Evolutionary conservation across 108 stramenopile species (phyloP).

Genomic region (Cyclotella sp.): DNA sequence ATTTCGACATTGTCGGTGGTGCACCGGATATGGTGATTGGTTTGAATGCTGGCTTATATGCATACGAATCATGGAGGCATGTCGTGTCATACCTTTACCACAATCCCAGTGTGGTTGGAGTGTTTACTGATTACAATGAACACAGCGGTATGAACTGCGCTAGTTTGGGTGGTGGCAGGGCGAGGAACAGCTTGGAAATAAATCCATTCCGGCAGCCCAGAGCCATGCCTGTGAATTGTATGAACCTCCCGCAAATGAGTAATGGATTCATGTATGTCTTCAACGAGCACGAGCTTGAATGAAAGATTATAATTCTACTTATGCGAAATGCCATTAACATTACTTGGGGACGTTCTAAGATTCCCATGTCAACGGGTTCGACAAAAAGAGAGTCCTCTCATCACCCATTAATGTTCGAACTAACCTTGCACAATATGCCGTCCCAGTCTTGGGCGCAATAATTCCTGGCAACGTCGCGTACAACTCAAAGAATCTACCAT

Average conservation of each 20-base stretch:
- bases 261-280: slow-evolving; percentile 90
- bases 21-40: slow-evolving; percentile 87
- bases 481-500: slow-evolving; percentile 76
- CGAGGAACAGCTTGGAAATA: slow-evolving; percentile 62
- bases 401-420: slow-evolving; percentile 67
- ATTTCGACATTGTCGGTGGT: slow-evolving; percentile 85
- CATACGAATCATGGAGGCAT: slow-evolving; percentile 85
- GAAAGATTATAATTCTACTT: not conserved
- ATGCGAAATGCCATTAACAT: not conserved
- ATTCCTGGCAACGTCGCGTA: slow-evolving; percentile 54
- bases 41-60: slow-evolving; percentile 87
- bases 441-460: slow-evolving; percentile 58
- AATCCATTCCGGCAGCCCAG: slow-evolving; percentile 91
- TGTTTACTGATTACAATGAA: slow-evolving; percentile 93
- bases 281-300: slow-evolving; percentile 77
- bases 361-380: slow-evolving; percentile 66
- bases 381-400: slow-evolving; percentile 64
- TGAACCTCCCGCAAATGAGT: slow-evolving; percentile 91
- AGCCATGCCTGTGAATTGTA: slow-evolving; percentile 88
- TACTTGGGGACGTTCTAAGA: slow-evolving; percentile 6
- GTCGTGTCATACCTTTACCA: slow-evolving; percentile 72
- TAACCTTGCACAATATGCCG: slow-evolving; percentile 67
- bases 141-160: slow-evolving; percentile 87
- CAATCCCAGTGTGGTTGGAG: slow-evolving; percentile 65
- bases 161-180: slow-evolving; percentile 67